Base-by-base conservation (phyloP, 257 asterid genomes). In the Nicotiana knightiana region DNA sequence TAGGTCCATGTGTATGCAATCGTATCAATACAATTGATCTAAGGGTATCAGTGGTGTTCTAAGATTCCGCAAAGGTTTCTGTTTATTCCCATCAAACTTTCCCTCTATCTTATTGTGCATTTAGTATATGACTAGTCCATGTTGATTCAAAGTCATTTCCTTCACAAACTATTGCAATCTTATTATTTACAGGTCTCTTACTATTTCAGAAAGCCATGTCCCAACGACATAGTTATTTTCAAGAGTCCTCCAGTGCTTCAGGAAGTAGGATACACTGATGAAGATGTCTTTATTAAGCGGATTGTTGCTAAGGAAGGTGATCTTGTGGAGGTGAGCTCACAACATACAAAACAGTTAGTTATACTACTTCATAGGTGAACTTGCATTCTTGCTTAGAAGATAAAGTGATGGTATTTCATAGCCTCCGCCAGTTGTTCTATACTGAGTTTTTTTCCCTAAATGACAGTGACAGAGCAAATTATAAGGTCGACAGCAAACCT, bases 211-310 rank as follows among this genome's bases (percentile, higher is more conserved):
- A 90, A 88, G 87, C 99, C 99, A 9, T 93, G 99, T 85, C 91
- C 97, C 5, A 93, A 92, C 81, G 99, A 93, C 84, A 83, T 95
- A 39, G 97, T 95, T 13, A 95, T 95, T 70, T 95, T 95, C 76
- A 95, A 91, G 88, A 91, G 97, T 87, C 99, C 98, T 18, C 98
- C 99, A 0, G 97, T 90, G 77, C 99, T 95, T 82, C 99, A 93
- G 90, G 96, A 95, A 82, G 96, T 91, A 57, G 99, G 99, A 68
- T 95, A 92, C 89, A 90, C 97, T 1, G 97, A 95, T 87, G 97
- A 90, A 6, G 98, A 95, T 88, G 99, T 93, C 59, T 95, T 95
- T 66, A 93, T 95, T 54, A 95, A 95, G 88, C 91, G 98, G 81
- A 86, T 95, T 83, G 91, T 95, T 81, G 99, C 99, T 51, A 95